A percentile compares a stretch with the other conserved stretches of the same genome.
These are phyloP conservation scores for Wickerhamomyces bisporus DNA, from an alignment of 805 yeast species.

Conservation along the genomic window DNA sequence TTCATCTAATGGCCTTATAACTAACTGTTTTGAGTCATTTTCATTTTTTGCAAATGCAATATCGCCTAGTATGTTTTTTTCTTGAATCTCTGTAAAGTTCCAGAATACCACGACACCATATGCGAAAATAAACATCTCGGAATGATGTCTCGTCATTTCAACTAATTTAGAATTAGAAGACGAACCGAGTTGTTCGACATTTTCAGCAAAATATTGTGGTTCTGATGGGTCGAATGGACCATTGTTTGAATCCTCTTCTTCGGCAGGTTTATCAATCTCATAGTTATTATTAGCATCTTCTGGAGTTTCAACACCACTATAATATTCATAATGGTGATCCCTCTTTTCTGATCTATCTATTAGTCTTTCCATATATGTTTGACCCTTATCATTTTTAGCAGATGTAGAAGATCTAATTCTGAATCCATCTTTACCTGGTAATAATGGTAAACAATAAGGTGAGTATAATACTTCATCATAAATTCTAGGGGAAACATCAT, in stretches of 20 bases:
- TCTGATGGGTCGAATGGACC: constrained; percentile 85
- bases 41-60: constrained; percentile 48
- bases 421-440: constrained; percentile 79
- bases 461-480: constrained; percentile 94
- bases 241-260: constrained; percentile 26
- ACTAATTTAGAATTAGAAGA: constrained; percentile 12
- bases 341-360: constrained; percentile 79
- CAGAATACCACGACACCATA: constrained; percentile 98
- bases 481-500: constrained; percentile 77
- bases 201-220: constrained; percentile 78
- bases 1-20: constrained; percentile 72
- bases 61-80: constrained; percentile 90
- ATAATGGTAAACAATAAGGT: constrained; percentile 79
- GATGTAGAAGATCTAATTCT: constrained; percentile 63
- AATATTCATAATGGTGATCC: constrained; percentile 90
- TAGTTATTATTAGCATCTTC: constrained; percentile 46
- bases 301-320: constrained; percentile 64
- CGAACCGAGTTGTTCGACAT: constrained; percentile 11
- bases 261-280: constrained; percentile 29
- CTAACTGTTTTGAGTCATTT: constrained; percentile 44
- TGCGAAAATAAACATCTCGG: constrained; percentile 83
- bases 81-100: constrained; percentile 92
- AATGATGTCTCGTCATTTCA: constrained; percentile 40
- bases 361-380: constrained; percentile 61
- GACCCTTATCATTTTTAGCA: constrained; percentile 33